These are phyloP conservation scores for Jamesozyma spencerorum DNA, from an alignment of 805 yeast species.

Conservation along the genomic window DNA sequence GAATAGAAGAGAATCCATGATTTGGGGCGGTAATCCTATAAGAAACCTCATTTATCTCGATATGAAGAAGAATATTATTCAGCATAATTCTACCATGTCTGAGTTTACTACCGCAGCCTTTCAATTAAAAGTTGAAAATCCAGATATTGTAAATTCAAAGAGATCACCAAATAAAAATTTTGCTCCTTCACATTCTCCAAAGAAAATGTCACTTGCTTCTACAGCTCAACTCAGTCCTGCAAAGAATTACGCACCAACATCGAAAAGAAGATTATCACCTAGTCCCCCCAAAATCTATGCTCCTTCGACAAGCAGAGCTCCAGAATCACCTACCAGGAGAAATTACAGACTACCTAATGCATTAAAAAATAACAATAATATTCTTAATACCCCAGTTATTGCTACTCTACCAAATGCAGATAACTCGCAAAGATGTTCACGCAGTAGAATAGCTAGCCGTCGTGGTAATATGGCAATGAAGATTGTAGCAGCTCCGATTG, in stretches of 20 bases:
- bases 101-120: constrained; percentile 27
- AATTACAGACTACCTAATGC: too few relatives aligned
- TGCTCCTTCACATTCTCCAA: constrained; percentile 13
- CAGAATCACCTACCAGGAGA: constrained; percentile 3
- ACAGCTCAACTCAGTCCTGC: constrained; percentile 5
- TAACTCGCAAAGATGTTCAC: too few relatives aligned
- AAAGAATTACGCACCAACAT: constrained; percentile 11
- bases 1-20: constrained; percentile 20
- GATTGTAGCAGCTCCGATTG: background rate
- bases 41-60: constrained; percentile 15
- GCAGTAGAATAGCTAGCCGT: too few relatives aligned
- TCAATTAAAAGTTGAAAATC: constrained; percentile 9
- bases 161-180: constrained; percentile 6
- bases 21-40: constrained; percentile 24
- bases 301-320: constrained; percentile 1
- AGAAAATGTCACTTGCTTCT: background rate
- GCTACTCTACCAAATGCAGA: too few relatives aligned
- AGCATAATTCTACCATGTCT: background rate
- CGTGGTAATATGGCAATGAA: background rate
- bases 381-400: background rate
- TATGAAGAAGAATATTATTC: constrained; percentile 11
- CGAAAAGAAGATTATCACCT: background rate
- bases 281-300: constrained; percentile 9
- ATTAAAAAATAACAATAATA: background rate
- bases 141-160: background rate